Evolutionary conservation across 2,329 filamentous ascomycete genomes (phyloP).

Genomic region (Myriosclerotinia duriaeana): DNA sequence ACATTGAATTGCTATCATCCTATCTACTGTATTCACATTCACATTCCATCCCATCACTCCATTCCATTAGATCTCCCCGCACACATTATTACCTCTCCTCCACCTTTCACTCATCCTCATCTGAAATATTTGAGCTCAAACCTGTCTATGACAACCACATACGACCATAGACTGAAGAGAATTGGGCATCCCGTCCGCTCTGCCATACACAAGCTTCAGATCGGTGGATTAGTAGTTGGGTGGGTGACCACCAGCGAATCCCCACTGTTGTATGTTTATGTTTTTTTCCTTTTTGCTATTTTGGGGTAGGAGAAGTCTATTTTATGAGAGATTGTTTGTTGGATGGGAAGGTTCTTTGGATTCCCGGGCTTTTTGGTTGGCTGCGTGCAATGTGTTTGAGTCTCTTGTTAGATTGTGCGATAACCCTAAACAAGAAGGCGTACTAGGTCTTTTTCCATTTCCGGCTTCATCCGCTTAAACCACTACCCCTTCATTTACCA

Average conservation of each 20-base stretch:
- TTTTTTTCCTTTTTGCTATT: background rate
- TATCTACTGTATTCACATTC: background rate
- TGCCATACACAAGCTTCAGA: constrained; percentile 16
- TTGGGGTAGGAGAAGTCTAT: too few relatives aligned
- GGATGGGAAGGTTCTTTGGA: too few relatives aligned
- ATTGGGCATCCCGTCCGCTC: constrained; percentile 17
- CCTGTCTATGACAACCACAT: background rate
- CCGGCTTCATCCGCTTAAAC: too few relatives aligned
- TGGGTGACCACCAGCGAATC: constrained; percentile 14
- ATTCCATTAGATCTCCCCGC: too few relatives aligned
- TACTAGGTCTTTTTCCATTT: too few relatives aligned
- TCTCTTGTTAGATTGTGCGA: too few relatives aligned
- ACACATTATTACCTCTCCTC: too few relatives aligned
- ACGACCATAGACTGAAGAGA: constrained; percentile 17
- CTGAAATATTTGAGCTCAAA: background rate
- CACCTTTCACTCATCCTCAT: background rate
- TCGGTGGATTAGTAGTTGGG: constrained; percentile 16
- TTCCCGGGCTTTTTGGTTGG: too few relatives aligned
- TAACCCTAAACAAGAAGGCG: too few relatives aligned
- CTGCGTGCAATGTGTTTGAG: too few relatives aligned
- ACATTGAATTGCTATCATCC: background rate
- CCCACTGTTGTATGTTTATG: constrained; percentile 1
- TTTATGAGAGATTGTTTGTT: too few relatives aligned
- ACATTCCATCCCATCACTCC: background rate
- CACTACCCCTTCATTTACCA: too few relatives aligned